Evolutionary conservation across 2,329 filamentous ascomycete species (phyloP).

Genomic region (Penicillium nordicum): DNA sequence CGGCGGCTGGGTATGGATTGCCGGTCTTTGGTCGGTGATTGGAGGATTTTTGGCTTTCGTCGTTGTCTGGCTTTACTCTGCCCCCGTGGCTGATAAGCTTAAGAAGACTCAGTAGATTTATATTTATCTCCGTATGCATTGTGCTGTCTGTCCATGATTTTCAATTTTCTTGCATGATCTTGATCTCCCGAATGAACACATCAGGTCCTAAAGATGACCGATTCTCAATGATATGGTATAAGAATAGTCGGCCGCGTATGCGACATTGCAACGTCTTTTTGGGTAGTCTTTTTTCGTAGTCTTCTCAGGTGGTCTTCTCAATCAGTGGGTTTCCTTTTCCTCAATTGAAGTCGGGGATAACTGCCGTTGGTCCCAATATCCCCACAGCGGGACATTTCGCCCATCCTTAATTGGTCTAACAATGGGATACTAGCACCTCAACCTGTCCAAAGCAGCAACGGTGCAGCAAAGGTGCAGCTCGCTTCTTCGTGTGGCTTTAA

Average conservation of each 20-base stretch:
- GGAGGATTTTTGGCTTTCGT: constrained; percentile 82
- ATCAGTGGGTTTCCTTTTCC: background rate
- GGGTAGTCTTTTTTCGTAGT: background rate
- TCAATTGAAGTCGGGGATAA: background rate
- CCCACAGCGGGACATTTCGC: background rate
- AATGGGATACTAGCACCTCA: background rate
- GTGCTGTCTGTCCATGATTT: constrained; percentile 24
- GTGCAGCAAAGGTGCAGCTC: background rate
- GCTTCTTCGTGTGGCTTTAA: background rate
- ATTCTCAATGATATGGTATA: background rate
- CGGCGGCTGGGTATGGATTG: constrained; percentile 91
- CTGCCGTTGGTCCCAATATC: background rate
- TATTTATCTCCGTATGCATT: constrained; percentile 16
- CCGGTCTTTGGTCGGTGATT: constrained; percentile 79
- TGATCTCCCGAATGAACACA: constrained; percentile 1
- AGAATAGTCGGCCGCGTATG: background rate
- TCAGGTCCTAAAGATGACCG: background rate
- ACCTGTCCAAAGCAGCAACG: background rate
- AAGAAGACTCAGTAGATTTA: constrained; percentile 49
- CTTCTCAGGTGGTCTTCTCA: background rate
- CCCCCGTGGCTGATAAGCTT: constrained; percentile 45
- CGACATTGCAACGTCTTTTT: background rate
- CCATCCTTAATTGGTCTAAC: background rate
- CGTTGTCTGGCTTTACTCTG: constrained; percentile 79
- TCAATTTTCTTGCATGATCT: constrained; percentile 21